Percentiles rank a stretch among this genome's conserved stretches.
Conservation (phyloP, 2,329 filamentous ascomycete species). For the Stemphylium beticola region DNA sequence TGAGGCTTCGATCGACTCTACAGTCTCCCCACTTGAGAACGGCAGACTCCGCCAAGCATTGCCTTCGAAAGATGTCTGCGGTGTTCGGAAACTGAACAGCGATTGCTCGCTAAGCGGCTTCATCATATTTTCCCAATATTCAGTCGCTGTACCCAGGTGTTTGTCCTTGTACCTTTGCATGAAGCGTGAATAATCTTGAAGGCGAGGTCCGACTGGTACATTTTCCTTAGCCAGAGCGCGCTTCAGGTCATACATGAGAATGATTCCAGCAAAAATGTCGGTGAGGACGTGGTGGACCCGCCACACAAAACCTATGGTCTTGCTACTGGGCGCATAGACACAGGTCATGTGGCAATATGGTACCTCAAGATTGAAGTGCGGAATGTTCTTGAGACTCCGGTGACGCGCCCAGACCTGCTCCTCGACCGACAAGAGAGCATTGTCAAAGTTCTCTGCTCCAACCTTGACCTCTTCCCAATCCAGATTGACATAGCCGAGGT, state of each 20-base stretch:
- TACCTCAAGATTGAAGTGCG: neutral
- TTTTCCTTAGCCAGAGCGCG: slow-evolving; percentile 7
- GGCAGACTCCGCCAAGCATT: no score
- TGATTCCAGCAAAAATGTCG: no score
- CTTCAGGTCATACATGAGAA: slow-evolving; percentile 11
- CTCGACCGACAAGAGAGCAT: slow-evolving; percentile 2
- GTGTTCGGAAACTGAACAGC: no score
- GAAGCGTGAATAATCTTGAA: no score
- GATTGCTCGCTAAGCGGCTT: no score
- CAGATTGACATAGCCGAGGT: slow-evolving; percentile 8
- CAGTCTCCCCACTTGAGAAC: no score
- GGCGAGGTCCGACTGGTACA: no score
- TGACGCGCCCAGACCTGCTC: slow-evolving; percentile 11
- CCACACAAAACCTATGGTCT: slow-evolving; percentile 7
- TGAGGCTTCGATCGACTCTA: no score
- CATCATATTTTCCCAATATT: no score
- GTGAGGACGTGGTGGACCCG: slow-evolving; percentile 12
- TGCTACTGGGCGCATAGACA: slow-evolving; percentile 6
- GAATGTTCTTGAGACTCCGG: neutral
- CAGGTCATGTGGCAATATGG: slow-evolving; percentile 14
- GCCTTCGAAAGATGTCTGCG: no score
- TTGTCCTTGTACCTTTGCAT: no score
- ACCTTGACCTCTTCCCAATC: slow-evolving; percentile 8
- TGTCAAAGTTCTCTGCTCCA: slow-evolving; percentile 4
- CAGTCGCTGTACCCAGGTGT: no score